These are phyloP conservation scores for Neonectria coccinea DNA, from an alignment of 2,329 filamentous ascomycete genomes.

Conservation along the genomic window DNA sequence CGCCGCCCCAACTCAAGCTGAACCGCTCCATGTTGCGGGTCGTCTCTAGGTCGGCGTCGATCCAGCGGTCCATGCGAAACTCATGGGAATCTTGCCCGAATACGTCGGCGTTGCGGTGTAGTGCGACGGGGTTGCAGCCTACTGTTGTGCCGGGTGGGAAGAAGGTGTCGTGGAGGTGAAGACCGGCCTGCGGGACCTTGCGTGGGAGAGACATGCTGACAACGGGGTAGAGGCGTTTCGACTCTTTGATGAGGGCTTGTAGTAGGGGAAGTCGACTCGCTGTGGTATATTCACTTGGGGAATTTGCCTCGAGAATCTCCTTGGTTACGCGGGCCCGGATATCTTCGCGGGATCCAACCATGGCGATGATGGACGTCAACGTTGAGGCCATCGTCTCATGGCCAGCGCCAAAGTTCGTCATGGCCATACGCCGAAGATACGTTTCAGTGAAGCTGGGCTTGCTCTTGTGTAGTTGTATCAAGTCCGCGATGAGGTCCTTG, in stretches of 20 bases:
- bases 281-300: slow-evolving; percentile 39
- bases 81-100: slow-evolving; percentile 59
- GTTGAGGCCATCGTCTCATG: slow-evolving; percentile 67
- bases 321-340: slow-evolving; percentile 50
- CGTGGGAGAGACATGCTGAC: slow-evolving; percentile 64
- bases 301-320: slow-evolving; percentile 44
- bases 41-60: slow-evolving; percentile 45
- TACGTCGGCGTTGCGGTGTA: slow-evolving; percentile 63
- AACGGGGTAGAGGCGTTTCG: slow-evolving; percentile 63
- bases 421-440: slow-evolving; percentile 63
- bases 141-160: slow-evolving; percentile 62
- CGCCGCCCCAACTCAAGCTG: slow-evolving; percentile 65
- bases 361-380: slow-evolving; percentile 60
- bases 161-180: slow-evolving; percentile 53
- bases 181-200: slow-evolving; percentile 53
- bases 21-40: slow-evolving; percentile 58
- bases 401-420: slow-evolving; percentile 67
- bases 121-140: slow-evolving; percentile 61
- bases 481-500: slow-evolving; percentile 58
- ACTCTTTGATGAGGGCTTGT: slow-evolving; percentile 62
- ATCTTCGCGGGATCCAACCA: slow-evolving; percentile 56
- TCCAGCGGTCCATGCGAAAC: slow-evolving; percentile 63
- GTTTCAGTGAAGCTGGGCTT: slow-evolving; percentile 59
- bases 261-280: slow-evolving; percentile 49
- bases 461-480: slow-evolving; percentile 59